These are phyloP conservation scores for Amylocarpus encephaloides DNA, from an alignment of 2,329 filamentous ascomycete genomes.

Conservation along the genomic window DNA sequence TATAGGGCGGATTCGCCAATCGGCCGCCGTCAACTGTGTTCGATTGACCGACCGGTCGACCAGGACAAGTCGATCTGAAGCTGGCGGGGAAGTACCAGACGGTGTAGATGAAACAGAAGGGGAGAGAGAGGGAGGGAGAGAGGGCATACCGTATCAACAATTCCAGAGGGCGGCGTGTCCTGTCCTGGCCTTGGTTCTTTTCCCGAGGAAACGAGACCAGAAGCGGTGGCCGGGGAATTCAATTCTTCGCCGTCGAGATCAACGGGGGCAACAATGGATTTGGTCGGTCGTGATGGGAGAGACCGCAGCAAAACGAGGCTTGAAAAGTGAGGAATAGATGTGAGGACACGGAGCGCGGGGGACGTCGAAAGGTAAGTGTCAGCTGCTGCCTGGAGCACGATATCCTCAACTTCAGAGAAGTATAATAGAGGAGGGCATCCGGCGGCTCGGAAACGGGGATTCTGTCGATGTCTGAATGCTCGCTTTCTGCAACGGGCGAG, in stretches of 20 bases:
- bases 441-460: slow-evolving; percentile 3
- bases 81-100: no score
- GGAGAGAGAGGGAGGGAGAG: no score
- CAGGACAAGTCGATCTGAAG: background rate
- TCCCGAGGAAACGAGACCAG: background rate
- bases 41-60: slow-evolving; percentile 10
- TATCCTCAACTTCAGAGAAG: slow-evolving; percentile 2
- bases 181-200: background rate
- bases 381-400: slow-evolving; percentile 18
- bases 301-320: background rate
- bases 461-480: background rate
- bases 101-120: slow-evolving; percentile 1
- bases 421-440: slow-evolving; percentile 18
- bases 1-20: slow-evolving; percentile 27
- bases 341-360: slow-evolving; percentile 1
- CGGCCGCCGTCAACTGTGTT: slow-evolving; percentile 4
- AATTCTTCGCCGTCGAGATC: background rate
- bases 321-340: background rate
- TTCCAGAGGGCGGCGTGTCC: no score
- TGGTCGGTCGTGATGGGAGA: background rate
- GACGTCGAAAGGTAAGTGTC: slow-evolving; percentile 8
- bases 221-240: background rate
- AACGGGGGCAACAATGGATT: background rate
- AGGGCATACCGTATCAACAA: slow-evolving; percentile 6
- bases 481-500: background rate